Evolutionary conservation across 2,329 filamentous ascomycete genomes (phyloP).

Genomic region (Scytalidium sp.): DNA sequence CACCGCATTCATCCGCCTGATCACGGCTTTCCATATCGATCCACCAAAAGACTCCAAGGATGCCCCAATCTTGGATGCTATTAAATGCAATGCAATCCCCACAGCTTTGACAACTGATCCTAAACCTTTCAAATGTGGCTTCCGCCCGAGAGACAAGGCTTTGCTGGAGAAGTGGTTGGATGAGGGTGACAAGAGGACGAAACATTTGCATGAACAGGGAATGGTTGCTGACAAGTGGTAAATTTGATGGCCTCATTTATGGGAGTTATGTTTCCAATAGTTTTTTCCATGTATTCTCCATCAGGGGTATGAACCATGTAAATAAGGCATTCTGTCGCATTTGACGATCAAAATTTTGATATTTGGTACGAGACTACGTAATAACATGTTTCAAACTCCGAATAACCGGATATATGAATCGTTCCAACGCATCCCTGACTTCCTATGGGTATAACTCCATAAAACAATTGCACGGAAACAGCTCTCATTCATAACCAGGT

Average conservation of each 20-base stretch:
- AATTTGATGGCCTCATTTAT: background rate
- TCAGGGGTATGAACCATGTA: no score
- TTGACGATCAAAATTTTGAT: no score
- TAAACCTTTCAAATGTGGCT: constrained; percentile 59
- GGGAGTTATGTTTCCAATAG: no score
- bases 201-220: constrained; percentile 1
- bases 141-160: constrained; percentile 44
- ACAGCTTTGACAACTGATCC: constrained; percentile 60
- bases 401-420: no score
- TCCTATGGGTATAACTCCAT: no score
- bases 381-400: no score
- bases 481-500: no score
- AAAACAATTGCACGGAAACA: no score
- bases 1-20: constrained; percentile 55
- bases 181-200: constrained; percentile 27
- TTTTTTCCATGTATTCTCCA: no score
- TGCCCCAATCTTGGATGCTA: constrained; percentile 50
- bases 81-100: constrained; percentile 54
- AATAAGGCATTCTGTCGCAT: no score
- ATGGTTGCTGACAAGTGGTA: constrained; percentile 1
- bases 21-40: constrained; percentile 55
- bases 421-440: no score
- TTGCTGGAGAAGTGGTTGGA: constrained; percentile 51
- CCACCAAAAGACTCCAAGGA: constrained; percentile 43
- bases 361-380: no score